Conservation (phyloP, 176 grass and related monocot species). For the Lolium multiflorum region DNA sequence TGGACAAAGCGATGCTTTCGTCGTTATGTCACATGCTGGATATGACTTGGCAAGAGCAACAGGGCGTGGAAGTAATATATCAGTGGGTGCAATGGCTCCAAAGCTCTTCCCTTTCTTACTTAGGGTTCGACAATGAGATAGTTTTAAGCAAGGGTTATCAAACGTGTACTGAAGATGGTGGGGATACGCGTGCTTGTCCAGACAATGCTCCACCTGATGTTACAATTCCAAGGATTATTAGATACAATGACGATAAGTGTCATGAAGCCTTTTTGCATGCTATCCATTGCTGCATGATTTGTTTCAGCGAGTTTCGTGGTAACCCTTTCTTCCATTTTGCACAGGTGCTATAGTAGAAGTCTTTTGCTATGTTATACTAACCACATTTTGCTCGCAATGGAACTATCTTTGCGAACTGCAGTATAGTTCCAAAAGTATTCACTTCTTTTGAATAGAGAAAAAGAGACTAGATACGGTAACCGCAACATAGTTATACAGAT, state of each 20-base stretch:
- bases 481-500: background rate
- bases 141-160: conserved; percentile 51
- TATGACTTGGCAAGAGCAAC: conserved; percentile 61
- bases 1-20: conserved; percentile 47
- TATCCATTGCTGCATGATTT: conserved; percentile 70
- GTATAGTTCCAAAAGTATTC: conserved; percentile 13
- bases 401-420: background rate
- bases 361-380: conserved; percentile 27
- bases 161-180: conserved; percentile 26
- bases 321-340: conserved; percentile 22
- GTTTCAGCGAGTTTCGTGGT: conserved; percentile 67
- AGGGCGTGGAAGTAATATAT: conserved; percentile 59
- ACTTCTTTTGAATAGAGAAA: background rate
- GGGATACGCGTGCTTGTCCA: conserved; percentile 54
- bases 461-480: background rate
- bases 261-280: conserved; percentile 72
- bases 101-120: conserved; percentile 64
- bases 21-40: conserved; percentile 68
- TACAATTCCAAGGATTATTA: conserved; percentile 74
- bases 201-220: conserved; percentile 50
- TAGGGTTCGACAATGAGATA: conserved; percentile 63
- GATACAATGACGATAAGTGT: conserved; percentile 52
- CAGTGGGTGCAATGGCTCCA: conserved; percentile 72
- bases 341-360: background rate
- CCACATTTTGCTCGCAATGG: background rate